Percentiles rank a stretch among this genome's conserved stretches.
These are phyloP conservation scores for Paraurostyla sp. DNA, from an alignment of 73 alveolate species.

Conservation along the genomic window DNA sequence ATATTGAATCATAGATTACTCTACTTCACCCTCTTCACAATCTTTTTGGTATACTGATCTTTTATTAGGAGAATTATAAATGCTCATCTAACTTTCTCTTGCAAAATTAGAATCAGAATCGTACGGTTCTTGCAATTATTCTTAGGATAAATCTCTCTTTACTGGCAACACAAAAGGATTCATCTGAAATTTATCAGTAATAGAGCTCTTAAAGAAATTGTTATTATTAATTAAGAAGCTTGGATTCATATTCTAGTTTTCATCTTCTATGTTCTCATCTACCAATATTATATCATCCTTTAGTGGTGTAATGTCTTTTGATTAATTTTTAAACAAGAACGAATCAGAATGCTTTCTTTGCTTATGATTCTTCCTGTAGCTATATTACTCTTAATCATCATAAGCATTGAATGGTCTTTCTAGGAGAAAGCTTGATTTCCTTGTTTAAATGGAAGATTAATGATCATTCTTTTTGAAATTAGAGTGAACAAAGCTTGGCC, in stretches of 20 bases:
- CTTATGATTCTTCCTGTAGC: background rate
- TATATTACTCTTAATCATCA: background rate
- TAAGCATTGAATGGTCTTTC: background rate
- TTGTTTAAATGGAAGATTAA: background rate
- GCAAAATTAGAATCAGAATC: background rate
- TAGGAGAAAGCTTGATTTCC: constrained; percentile 9
- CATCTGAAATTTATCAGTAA: background rate
- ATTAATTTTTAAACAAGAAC: background rate
- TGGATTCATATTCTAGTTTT: background rate
- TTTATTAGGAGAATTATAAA: no score
- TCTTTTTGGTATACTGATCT: no score
- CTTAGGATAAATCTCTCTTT: constrained; percentile 2
- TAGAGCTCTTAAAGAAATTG: constrained; percentile 16
- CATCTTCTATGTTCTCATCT: background rate
- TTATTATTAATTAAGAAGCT: background rate
- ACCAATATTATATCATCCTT: constrained; percentile 2
- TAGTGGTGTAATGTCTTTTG: background rate
- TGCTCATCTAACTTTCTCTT: no score
- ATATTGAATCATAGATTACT: background rate
- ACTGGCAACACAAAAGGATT: constrained; percentile 17
- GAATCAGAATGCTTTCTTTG: background rate
- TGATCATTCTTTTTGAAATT: background rate
- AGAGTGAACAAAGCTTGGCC: background rate
- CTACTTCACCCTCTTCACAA: background rate
- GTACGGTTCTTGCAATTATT: background rate